Conservation (phyloP, 805 yeast genomes). For the Metschnikowia gelsemii region DNA sequence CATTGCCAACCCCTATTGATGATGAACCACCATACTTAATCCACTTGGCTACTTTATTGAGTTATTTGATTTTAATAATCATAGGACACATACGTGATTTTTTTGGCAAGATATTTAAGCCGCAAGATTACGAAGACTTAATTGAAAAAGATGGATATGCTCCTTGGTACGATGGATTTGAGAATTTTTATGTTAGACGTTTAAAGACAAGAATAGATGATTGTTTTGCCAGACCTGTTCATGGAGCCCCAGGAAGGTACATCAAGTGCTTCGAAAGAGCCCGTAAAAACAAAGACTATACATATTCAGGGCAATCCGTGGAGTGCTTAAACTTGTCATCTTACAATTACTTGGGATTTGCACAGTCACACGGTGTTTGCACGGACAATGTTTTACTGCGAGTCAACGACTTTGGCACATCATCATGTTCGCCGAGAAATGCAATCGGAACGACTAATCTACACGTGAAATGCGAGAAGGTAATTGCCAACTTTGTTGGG, state of each 20-base stretch:
- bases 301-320: conserved; percentile 71
- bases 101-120: conserved; percentile 72
- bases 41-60: conserved; percentile 77
- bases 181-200: conserved; percentile 89
- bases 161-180: conserved; percentile 93
- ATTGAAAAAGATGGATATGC: conserved; percentile 86
- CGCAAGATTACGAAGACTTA: conserved; percentile 62
- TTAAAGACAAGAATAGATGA: conserved; percentile 89
- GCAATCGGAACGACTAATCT: conserved; percentile 73
- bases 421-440: conserved; percentile 76
- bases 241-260: conserved; percentile 95
- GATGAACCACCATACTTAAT: conserved; percentile 88
- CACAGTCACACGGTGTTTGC: conserved; percentile 90
- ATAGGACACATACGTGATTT: conserved; percentile 91
- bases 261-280: conserved; percentile 78
- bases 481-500: conserved; percentile 83
- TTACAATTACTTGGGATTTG: conserved; percentile 95
- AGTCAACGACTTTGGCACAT: conserved; percentile 69
- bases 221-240: conserved; percentile 93
- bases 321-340: conserved; percentile 85
- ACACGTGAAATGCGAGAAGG: conserved; percentile 69
- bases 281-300: conserved; percentile 63
- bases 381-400: conserved; percentile 70
- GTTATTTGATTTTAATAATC: conserved; percentile 79
- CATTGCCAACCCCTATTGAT: conserved; percentile 59